Evolutionary conservation across 2,329 filamentous ascomycete species (phyloP).

Genomic region (Arthrobotrys pseudoclavata): DNA sequence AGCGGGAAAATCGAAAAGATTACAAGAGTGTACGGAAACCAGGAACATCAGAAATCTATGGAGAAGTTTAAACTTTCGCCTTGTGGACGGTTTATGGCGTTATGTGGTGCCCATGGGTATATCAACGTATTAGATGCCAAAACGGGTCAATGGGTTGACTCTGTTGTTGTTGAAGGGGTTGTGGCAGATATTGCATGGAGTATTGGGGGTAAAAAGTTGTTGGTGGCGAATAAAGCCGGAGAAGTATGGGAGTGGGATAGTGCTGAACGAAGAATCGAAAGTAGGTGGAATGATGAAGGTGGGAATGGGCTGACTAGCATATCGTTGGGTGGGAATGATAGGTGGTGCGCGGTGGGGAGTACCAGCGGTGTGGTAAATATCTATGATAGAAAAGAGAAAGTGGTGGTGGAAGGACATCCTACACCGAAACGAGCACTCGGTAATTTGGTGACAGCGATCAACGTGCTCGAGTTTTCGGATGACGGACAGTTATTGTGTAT

Average conservation of each 20-base stretch:
- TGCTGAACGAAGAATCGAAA: conserved; percentile 76
- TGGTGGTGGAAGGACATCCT: conserved; percentile 74
- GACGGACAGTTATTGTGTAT: conserved; percentile 92
- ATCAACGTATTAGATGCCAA: conserved; percentile 85
- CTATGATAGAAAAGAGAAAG: conserved; percentile 78
- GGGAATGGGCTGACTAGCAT: conserved; percentile 87
- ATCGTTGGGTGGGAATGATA: conserved; percentile 83
- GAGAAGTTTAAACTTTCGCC: conserved; percentile 90
- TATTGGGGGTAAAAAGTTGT: conserved; percentile 81
- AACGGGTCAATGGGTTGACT: conserved; percentile 88
- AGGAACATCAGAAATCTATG: conserved; percentile 82
- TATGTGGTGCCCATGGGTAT: conserved; percentile 83
- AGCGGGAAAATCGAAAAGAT: conserved; percentile 87
- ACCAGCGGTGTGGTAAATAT: conserved; percentile 91
- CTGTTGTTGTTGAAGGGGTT: conserved; percentile 86
- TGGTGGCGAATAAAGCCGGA: conserved; percentile 85
- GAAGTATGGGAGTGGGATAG: conserved; percentile 92
- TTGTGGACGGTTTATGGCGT: conserved; percentile 85
- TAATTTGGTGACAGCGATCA: conserved; percentile 88
- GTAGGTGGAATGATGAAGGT: conserved; percentile 90
- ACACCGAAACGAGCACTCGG: conserved; percentile 81
- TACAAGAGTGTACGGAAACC: conserved; percentile 79
- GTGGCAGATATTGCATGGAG: conserved; percentile 90
- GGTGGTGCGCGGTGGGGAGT: conserved; percentile 90
- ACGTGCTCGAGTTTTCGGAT: conserved; percentile 82